These are phyloP conservation scores for Torulaspora indica DNA, from an alignment of 805 yeast species.

Conservation along the genomic window DNA sequence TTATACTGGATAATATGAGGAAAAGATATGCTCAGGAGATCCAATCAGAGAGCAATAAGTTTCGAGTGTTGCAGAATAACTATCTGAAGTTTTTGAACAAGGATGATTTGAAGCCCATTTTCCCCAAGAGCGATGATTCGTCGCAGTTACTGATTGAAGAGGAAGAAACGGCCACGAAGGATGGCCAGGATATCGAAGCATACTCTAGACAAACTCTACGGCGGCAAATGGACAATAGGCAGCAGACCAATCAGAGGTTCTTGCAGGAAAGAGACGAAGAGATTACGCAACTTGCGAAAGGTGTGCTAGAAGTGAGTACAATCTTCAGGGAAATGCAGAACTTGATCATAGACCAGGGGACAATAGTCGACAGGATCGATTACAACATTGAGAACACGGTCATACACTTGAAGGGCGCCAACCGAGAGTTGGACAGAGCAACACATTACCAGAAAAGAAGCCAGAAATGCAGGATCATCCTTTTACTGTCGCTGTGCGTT, in stretches of 20 bases:
- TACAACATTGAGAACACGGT: constrained; percentile 82
- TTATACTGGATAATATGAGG: constrained; percentile 73
- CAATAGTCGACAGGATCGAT: constrained; percentile 87
- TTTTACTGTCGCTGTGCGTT: constrained; percentile 66
- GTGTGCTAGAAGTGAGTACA: constrained; percentile 87
- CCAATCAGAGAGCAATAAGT: constrained; percentile 70
- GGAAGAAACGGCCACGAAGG: constrained; percentile 33
- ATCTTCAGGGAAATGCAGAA: constrained; percentile 91
- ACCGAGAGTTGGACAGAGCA: constrained; percentile 71
- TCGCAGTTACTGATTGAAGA: constrained; percentile 32
- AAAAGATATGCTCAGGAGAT: constrained; percentile 80
- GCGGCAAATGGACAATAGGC: constrained; percentile 30
- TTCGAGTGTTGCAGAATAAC: constrained; percentile 82
- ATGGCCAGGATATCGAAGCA: constrained; percentile 35
- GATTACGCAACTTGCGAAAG: constrained; percentile 85
- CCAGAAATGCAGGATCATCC: constrained; percentile 82
- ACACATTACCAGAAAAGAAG: constrained; percentile 79
- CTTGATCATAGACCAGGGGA: constrained; percentile 92
- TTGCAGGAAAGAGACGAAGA: constrained; percentile 73
- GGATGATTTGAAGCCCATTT: constrained; percentile 58
- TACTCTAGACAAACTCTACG: constrained; percentile 35
- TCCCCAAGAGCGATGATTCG: constrained; percentile 31
- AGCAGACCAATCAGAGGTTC: constrained; percentile 21
- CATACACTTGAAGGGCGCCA: constrained; percentile 69
- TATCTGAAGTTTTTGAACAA: constrained; percentile 79